phyloP scores from a whole-genome alignment of 2,329 filamentous ascomycete genomes.

The Neonectria ditissima region DNA sequence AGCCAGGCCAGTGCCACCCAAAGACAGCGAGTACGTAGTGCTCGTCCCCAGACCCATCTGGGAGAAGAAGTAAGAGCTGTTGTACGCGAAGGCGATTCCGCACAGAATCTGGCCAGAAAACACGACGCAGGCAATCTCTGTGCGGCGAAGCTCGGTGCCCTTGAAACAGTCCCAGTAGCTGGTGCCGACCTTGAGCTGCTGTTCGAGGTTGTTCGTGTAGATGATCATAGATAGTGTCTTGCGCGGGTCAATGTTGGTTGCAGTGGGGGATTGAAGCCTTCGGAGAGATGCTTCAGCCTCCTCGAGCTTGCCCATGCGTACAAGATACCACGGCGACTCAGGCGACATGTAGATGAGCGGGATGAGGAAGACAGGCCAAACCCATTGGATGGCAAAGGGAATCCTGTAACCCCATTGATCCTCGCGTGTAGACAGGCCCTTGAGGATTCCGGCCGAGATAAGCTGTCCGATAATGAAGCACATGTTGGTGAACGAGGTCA shows the following conservation, averaged over 20 bases:
- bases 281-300: constrained; percentile 50
- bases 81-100: constrained; percentile 52
- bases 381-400: constrained; percentile 62
- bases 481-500: too few relatives aligned
- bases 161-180: constrained; percentile 59
- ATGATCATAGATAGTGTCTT: constrained; percentile 55
- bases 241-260: constrained; percentile 46
- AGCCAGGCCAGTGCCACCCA: constrained; percentile 55
- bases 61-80: constrained; percentile 57
- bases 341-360: constrained; percentile 56
- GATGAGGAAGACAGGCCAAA: constrained; percentile 58
- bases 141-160: constrained; percentile 54
- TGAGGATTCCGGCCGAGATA: too few relatives aligned
- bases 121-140: constrained; percentile 50
- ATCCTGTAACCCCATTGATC: constrained; percentile 59
- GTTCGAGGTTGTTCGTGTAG: constrained; percentile 56
- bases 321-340: constrained; percentile 59
- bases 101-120: constrained; percentile 52
- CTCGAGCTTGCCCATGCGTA: constrained; percentile 50
- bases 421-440: constrained; percentile 40
- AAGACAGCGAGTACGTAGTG: constrained; percentile 50
- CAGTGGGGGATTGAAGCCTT: constrained; percentile 46
- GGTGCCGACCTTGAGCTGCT: constrained; percentile 49
- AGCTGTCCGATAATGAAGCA: too few relatives aligned
- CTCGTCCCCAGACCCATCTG: constrained; percentile 49